Evolutionary conservation across 768 basidiomycete species (phyloP), one percentile per base, ranked within the genome.

Genomic region (Crepidotus variabilis): DNA sequence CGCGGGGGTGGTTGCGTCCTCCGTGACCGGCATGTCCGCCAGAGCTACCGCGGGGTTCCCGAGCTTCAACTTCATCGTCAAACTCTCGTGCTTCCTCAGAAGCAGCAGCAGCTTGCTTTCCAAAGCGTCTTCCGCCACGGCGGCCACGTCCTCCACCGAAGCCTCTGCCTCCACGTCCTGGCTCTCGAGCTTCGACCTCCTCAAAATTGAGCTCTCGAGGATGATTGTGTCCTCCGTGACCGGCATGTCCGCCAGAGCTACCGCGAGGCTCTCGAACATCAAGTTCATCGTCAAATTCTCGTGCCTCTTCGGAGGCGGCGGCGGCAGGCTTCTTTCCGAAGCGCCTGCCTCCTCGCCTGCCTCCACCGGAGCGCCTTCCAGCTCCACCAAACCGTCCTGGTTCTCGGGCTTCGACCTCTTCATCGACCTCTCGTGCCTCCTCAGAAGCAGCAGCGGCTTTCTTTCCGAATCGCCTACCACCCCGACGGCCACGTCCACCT

Each of bases 101-200:
- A n/a, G 34, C 1, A 33, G 20, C 9, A 8, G 35, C 39, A 5
- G 14, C 58, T 21, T 61, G 62, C 24, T 47, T 47, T 16, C 22
- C 48, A n/a, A 63, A 47, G 6, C 51, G 57, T 18, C 49, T 54
- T 1, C 49, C 34, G 13, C 60, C 56, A n/a, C 50, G 50, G 46
- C 56, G 51, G 14, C 24, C 6, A 14, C n/a, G n/a, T n/a, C n/a
- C n/a, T n/a, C n/a, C n/a, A n/a, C n/a, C n/a, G n/a, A n/a, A n/a
- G n/a, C n/a, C n/a, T n/a, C n/a, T n/a, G n/a, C n/a, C n/a, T n/a
- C n/a, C n/a, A n/a, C n/a, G n/a, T n/a, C n/a, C n/a, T n/a, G n/a
- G n/a, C n/a, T n/a, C n/a, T n/a, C n/a, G n/a, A n/a, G n/a, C n/a
- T n/a, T n/a, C n/a, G n/a, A n/a, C n/a, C n/a, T n/a, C n/a, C n/a